Evolutionary conservation across 352 stramenopile genomes (phyloP).

Genomic region (Pythium myriotylum): DNA sequence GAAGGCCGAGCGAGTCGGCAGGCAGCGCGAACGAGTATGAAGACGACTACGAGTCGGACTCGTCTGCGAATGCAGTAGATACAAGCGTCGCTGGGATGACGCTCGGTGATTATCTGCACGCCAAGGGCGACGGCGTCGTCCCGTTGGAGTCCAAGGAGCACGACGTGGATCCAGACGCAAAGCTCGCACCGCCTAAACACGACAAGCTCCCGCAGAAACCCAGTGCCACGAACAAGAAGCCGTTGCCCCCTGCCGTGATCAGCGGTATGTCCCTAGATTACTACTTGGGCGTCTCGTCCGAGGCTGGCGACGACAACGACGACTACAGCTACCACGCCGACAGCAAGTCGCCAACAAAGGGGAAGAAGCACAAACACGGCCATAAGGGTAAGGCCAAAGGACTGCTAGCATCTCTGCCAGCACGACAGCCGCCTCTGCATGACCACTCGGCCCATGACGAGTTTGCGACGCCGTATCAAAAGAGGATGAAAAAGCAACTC

Average conservation of each 20-base stretch:
- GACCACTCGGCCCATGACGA: slow-evolving; percentile 30
- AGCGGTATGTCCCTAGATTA: slow-evolving; percentile 68
- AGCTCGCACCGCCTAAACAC: slow-evolving; percentile 4
- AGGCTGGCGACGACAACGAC: slow-evolving; percentile 13
- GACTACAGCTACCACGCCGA: slow-evolving; percentile 18
- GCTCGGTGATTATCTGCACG: slow-evolving; percentile 65
- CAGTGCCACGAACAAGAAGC: slow-evolving; percentile 26
- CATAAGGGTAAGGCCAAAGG: slow-evolving; percentile 30
- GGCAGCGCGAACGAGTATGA: slow-evolving; percentile 30
- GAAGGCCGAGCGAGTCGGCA: neutral
- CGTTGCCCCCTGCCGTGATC: slow-evolving; percentile 30
- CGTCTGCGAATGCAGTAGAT: slow-evolving; percentile 19
- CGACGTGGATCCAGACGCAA: slow-evolving; percentile 7
- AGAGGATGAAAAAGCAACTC: slow-evolving; percentile 50
- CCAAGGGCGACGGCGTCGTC: slow-evolving; percentile 31
- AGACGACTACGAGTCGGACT: slow-evolving; percentile 54
- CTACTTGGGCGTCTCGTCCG: slow-evolving; percentile 50
- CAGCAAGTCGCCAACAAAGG: slow-evolving; percentile 32
- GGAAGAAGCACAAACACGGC: slow-evolving; percentile 36
- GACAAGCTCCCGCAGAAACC: slow-evolving; percentile 24
- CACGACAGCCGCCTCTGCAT: neutral
- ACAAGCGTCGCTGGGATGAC: slow-evolving; percentile 49
- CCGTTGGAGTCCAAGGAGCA: slow-evolving; percentile 11
- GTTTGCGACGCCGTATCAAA: slow-evolving; percentile 47
- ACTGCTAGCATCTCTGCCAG: slow-evolving; percentile 10